These are phyloP conservation scores for Didymellaceae sp. DNA, from an alignment of 2,329 filamentous ascomycete species.

Conservation along the genomic window DNA sequence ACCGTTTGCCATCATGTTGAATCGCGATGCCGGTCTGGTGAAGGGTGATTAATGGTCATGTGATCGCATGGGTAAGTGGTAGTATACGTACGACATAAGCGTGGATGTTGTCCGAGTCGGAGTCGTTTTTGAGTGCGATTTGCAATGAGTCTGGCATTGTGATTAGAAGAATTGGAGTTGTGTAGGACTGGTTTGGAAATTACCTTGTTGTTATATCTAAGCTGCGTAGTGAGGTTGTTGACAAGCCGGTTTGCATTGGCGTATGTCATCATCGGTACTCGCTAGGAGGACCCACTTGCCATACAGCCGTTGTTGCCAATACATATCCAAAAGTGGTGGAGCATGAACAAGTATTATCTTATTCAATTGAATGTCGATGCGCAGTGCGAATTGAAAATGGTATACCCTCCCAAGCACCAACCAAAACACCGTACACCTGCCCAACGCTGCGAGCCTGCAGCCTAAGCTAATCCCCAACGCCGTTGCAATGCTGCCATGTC, in stretches of 20 bases:
- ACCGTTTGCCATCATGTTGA: slow-evolving; percentile 13
- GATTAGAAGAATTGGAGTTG: not conserved
- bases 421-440: slow-evolving; percentile 18
- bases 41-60: not conserved
- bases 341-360: not conserved
- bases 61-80: not conserved
- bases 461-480: slow-evolving; percentile 3
- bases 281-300: slow-evolving; percentile 17
- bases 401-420: slow-evolving; percentile 7
- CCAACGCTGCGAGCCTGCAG: slow-evolving; percentile 19
- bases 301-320: not conserved
- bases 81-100: slow-evolving; percentile 4
- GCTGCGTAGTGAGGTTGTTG: slow-evolving; percentile 2
- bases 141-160: slow-evolving; percentile 15
- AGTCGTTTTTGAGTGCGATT: slow-evolving; percentile 15
- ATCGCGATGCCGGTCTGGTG: slow-evolving; percentile 12
- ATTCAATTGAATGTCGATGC: not conserved
- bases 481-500: slow-evolving; percentile 7
- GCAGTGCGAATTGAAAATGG: slow-evolving; percentile 4
- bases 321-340: not conserved
- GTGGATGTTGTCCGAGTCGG: slow-evolving; percentile 10
- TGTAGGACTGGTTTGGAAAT: not conserved
- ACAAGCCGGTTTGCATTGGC: slow-evolving; percentile 17
- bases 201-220: slow-evolving; percentile 4
- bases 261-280: slow-evolving; percentile 14